These are phyloP conservation scores for Chaetomium sp. DNA, from an alignment of 2,329 filamentous ascomycete genomes.

Conservation along the genomic window DNA sequence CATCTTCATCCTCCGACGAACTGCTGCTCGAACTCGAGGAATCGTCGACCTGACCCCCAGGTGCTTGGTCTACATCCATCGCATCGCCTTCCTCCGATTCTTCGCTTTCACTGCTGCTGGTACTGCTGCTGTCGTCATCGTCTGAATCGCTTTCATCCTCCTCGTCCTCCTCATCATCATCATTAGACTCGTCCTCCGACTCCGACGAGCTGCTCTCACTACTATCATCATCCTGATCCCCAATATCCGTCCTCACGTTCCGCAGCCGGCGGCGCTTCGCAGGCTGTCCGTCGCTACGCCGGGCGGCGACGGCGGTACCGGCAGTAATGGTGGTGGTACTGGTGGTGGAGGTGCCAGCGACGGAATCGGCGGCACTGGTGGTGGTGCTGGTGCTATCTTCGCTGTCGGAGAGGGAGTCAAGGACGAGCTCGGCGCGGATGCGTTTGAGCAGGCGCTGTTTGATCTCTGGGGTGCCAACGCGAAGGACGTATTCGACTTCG, in stretches of 20 bases:
- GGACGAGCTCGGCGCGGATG: conserved; percentile 54
- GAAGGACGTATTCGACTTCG: conserved; percentile 46
- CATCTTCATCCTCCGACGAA: conserved; percentile 13
- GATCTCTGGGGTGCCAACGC: conserved; percentile 45
- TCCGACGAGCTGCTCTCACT: conserved; percentile 30
- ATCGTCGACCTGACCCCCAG: conserved; percentile 10
- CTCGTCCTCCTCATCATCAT: too few relatives aligned
- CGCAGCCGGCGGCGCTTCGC: conserved; percentile 44
- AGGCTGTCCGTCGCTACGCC: conserved; percentile 40
- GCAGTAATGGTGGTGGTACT: conserved; percentile 17
- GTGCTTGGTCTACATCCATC: conserved; percentile 15
- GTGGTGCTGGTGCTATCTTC: conserved; percentile 33
- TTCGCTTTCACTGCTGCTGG: conserved; percentile 22
- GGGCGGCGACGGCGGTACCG: background rate
- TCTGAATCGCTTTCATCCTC: conserved; percentile 13
- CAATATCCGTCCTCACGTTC: conserved; percentile 45
- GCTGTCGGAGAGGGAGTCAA: conserved; percentile 48
- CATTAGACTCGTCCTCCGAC: conserved; percentile 29
- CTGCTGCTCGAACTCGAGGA: conserved; percentile 22
- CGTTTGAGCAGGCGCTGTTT: conserved; percentile 53
- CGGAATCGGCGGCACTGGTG: conserved; percentile 22
- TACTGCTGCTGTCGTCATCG: background rate
- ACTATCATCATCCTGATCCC: conserved; percentile 33
- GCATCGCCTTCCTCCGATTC: conserved; percentile 25
- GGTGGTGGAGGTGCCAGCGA: conserved; percentile 25